A percentile compares a stretch with the other conserved stretches of the same genome.
Evolutionary conservation across 2,329 filamentous ascomycete genomes (phyloP).

Genomic region (Botryosphaeria dothidea): DNA sequence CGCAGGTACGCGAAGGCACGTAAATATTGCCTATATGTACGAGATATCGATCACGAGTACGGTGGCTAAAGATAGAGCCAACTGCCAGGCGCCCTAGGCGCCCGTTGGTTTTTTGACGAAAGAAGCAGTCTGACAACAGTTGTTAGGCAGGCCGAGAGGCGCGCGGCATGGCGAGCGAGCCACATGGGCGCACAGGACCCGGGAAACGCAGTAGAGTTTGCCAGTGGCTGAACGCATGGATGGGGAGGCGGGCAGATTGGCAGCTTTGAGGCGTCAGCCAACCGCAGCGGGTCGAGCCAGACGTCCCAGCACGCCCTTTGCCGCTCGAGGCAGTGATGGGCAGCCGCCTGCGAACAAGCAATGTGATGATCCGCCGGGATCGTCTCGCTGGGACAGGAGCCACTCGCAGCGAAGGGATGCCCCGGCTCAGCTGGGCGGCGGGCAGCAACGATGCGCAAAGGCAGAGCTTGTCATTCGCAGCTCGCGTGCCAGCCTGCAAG

Average conservation of each 20-base stretch:
- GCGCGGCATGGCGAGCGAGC: constrained; percentile 11
- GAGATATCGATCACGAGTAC: constrained; percentile 13
- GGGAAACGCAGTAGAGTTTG: constrained; percentile 17
- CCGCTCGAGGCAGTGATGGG: constrained; percentile 19
- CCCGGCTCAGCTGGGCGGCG: constrained; percentile 8
- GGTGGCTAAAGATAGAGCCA: constrained; percentile 12
- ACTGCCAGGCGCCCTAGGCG: neutral
- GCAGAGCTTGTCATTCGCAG: constrained; percentile 3
- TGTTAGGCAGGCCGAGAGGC: constrained; percentile 8
- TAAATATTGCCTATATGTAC: constrained; percentile 12
- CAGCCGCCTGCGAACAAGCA: constrained; percentile 18
- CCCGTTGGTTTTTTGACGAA: constrained; percentile 13
- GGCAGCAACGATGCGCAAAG: constrained; percentile 6
- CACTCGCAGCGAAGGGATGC: constrained; percentile 16
- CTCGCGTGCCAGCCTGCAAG: constrained; percentile 4
- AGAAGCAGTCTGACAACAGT: constrained; percentile 11
- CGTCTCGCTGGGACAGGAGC: constrained; percentile 14
- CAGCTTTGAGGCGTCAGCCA: constrained; percentile 18
- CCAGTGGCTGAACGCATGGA: constrained; percentile 20
- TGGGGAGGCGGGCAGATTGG: constrained; percentile 19
- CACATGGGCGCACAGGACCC: constrained; percentile 14
- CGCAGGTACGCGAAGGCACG: constrained; percentile 10
- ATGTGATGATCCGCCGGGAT: constrained; percentile 19
- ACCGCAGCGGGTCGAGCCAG: constrained; percentile 19
- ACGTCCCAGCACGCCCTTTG: constrained; percentile 15